phyloP scores from a whole-genome alignment of 2,329 filamentous ascomycete genomes.

The Pseudocercospora eumusae region DNA sequence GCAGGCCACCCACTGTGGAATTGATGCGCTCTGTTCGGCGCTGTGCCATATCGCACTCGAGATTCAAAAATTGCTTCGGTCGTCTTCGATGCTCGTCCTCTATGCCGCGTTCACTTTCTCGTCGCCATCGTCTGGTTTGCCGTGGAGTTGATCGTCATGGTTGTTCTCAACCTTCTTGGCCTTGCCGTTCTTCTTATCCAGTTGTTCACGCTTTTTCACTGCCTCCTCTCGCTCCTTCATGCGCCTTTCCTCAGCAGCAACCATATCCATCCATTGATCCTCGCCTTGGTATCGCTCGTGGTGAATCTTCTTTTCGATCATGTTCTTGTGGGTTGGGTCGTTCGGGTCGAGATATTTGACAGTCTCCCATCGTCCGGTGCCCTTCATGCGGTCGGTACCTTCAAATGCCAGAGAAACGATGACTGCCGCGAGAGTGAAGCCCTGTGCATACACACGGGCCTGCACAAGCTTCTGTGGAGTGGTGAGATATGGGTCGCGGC shows the following conservation, averaged over 20 bases:
- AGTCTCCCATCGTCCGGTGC: conserved; percentile 79
- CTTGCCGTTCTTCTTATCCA: conserved; percentile 24
- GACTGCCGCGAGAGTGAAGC: conserved; percentile 79
- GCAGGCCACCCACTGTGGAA: not conserved
- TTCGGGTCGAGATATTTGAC: conserved; percentile 77
- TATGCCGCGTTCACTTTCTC: conserved; percentile 30
- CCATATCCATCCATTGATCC: conserved; percentile 94
- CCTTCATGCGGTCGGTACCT: conserved; percentile 73
- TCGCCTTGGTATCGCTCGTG: conserved; percentile 85
- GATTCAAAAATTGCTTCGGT: not conserved
- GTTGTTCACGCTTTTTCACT: conserved; percentile 20
- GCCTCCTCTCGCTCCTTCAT: conserved; percentile 52
- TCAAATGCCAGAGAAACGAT: conserved; percentile 82
- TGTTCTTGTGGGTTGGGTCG: conserved; percentile 77
- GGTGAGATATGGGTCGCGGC: conserved; percentile 72
- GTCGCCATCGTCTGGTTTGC: conserved; percentile 29
- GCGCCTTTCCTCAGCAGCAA: conserved; percentile 72
- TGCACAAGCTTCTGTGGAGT: conserved; percentile 87
- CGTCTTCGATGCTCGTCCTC: not conserved
- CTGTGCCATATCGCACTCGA: not conserved
- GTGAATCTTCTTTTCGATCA: conserved; percentile 85
- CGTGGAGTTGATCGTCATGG: conserved; percentile 23
- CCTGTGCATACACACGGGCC: conserved; percentile 91
- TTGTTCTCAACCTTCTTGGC: conserved; percentile 22
- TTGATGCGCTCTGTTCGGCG: not conserved